Percentiles rank a stretch among this genome's conserved stretches.
phyloP scores from a whole-genome alignment of 2,329 filamentous ascomycete genomes.

The Calonectria honghensis region DNA sequence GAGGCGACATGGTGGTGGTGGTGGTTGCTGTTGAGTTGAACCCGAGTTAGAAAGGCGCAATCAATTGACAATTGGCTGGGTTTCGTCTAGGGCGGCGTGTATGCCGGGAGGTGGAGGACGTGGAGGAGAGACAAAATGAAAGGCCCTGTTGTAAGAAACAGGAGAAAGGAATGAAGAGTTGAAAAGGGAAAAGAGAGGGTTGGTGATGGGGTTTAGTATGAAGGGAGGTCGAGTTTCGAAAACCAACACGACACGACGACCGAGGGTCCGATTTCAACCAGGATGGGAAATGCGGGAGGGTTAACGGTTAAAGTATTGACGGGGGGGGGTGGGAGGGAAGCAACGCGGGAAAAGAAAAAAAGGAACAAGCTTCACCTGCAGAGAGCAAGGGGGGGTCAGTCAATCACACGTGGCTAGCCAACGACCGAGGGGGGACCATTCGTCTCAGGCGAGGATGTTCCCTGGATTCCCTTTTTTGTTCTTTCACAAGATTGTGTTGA shows the following conservation, averaged over 20 bases:
- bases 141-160: constrained; percentile 32
- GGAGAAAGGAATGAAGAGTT: constrained; percentile 33
- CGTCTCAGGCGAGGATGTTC: constrained; percentile 23
- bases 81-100: not conserved
- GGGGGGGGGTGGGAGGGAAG: constrained; percentile 32
- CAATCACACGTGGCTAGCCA: constrained; percentile 38
- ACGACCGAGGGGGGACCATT: constrained; percentile 24
- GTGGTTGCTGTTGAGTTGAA: constrained; percentile 12
- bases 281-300: constrained; percentile 26
- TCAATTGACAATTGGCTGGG: not conserved
- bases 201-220: constrained; percentile 22
- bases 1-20: constrained; percentile 42
- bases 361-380: constrained; percentile 25
- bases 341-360: constrained; percentile 40
- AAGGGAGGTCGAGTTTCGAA: constrained; percentile 2
- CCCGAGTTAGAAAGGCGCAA: not conserved
- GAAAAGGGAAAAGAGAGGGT: not conserved
- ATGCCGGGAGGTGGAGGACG: not conserved
- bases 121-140: constrained; percentile 17
- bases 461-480: not conserved
- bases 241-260: constrained; percentile 27
- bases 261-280: constrained; percentile 18
- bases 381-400: constrained; percentile 10
- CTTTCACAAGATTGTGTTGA: not conserved
- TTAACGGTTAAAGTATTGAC: constrained; percentile 29